phyloP scores from a whole-genome alignment of 2,329 filamentous ascomycete genomes.

The Alternaria dauci region DNA sequence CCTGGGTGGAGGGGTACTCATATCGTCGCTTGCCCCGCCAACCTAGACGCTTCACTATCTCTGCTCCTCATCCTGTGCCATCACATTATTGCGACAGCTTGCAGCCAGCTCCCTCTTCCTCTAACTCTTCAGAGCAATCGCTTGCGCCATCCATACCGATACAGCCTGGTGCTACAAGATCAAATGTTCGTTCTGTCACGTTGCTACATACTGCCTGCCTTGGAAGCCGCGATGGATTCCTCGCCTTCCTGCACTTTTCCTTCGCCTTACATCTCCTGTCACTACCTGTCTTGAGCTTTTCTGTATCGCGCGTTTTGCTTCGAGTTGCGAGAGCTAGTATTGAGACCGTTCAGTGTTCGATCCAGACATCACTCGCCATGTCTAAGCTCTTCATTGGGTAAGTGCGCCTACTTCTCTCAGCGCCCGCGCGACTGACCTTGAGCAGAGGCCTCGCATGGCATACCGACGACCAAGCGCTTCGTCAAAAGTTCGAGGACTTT shows the following conservation, averaged over 20 bases:
- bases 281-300: slow-evolving; percentile 33
- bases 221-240: slow-evolving; percentile 42
- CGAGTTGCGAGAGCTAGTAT: slow-evolving; percentile 47
- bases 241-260: slow-evolving; percentile 30
- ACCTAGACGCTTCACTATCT: slow-evolving; percentile 37
- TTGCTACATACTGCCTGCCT: slow-evolving; percentile 44
- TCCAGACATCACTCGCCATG: slow-evolving; percentile 64
- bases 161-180: slow-evolving; percentile 42
- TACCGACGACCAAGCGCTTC: slow-evolving; percentile 87
- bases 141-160: slow-evolving; percentile 36
- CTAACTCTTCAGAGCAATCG: slow-evolving; percentile 26
- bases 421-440: slow-evolving; percentile 15
- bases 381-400: slow-evolving; percentile 96
- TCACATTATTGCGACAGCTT: slow-evolving; percentile 24
- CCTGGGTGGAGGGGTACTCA: slow-evolving; percentile 39
- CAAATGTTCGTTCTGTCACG: slow-evolving; percentile 53
- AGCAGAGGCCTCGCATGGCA: slow-evolving; percentile 95
- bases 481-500: slow-evolving; percentile 91
- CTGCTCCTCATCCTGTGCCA: slow-evolving; percentile 24
- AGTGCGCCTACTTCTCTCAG: slow-evolving; percentile 47
- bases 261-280: slow-evolving; percentile 29
- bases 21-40: slow-evolving; percentile 44
- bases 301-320: slow-evolving; percentile 40
- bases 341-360: slow-evolving; percentile 52
- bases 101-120: slow-evolving; percentile 25